Evolutionary conservation across 176 grass and related monocot species (phyloP).

Genomic region (Aegilops longissima): DNA sequence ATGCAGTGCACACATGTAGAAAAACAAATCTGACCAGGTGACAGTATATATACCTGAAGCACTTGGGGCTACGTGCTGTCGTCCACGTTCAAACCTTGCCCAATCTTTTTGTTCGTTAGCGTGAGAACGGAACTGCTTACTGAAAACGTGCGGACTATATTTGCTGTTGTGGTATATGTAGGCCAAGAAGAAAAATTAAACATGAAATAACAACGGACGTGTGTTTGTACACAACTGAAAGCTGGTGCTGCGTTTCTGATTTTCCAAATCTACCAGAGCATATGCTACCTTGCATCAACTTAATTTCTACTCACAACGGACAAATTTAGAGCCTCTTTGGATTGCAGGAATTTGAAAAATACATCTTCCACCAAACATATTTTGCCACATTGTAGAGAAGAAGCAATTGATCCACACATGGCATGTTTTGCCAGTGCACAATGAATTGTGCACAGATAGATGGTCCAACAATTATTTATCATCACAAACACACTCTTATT

Average conservation of each 20-base stretch:
- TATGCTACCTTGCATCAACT: not conserved
- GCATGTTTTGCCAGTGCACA: not conserved
- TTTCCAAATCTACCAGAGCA: too few species aligned
- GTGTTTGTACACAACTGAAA: too few species aligned
- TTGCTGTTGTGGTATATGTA: not conserved
- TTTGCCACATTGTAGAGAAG: too few species aligned
- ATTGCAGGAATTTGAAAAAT: not conserved
- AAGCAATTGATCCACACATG: too few species aligned
- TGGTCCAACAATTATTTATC: not conserved
- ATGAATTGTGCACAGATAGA: not conserved
- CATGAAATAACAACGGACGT: constrained; percentile 9
- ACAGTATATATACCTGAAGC: not conserved
- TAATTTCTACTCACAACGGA: not conserved
- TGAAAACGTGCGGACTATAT: not conserved
- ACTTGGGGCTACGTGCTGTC: not conserved
- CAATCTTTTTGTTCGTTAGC: not conserved
- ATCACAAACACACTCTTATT: not conserved
- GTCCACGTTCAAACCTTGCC: not conserved
- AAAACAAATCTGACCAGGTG: not conserved
- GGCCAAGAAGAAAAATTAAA: not conserved
- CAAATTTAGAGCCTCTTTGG: not conserved
- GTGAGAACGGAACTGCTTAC: not conserved
- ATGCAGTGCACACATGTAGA: not conserved
- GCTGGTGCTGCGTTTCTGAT: not conserved
- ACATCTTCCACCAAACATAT: not conserved